Percentiles rank a stretch among this genome's conserved stretches.
Conservation (phyloP, 225 moss, liverwort and hornwort genomes). For the Pleurozium schreberi region DNA sequence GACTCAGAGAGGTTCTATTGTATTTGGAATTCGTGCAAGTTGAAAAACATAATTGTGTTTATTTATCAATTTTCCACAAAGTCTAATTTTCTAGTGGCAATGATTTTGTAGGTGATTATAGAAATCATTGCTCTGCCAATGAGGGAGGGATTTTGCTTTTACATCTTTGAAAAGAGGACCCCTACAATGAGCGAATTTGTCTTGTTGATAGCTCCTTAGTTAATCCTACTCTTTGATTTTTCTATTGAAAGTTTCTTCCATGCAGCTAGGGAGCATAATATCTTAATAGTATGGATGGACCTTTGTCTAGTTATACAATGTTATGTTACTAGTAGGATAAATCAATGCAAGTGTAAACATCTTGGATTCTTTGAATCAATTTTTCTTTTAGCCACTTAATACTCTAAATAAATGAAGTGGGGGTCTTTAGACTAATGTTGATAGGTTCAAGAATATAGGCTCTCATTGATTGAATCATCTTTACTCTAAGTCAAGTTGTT, state of each 20-base stretch:
- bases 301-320: background rate
- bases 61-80: too few species aligned
- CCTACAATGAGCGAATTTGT: too few species aligned
- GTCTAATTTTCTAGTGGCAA: background rate
- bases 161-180: background rate
- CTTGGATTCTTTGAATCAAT: background rate
- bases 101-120: background rate
- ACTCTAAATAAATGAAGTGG: background rate
- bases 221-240: too few species aligned
- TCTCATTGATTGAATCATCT: background rate
- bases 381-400: background rate
- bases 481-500: background rate
- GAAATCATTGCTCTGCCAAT: background rate
- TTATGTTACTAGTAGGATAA: background rate
- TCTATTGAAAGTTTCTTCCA: background rate
- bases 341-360: background rate
- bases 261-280: background rate
- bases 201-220: too few species aligned
- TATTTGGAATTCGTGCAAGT: too few species aligned
- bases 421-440: rapidly evolving
- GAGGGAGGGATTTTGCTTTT: rapidly evolving
- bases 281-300: background rate
- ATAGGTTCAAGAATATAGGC: too few species aligned
- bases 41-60: too few species aligned
- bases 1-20: too few species aligned